Percentiles rank a stretch among this genome's conserved stretches.
Evolutionary conservation across 2,329 filamentous ascomycete genomes (phyloP).

Genomic region (Periconia sp.): DNA sequence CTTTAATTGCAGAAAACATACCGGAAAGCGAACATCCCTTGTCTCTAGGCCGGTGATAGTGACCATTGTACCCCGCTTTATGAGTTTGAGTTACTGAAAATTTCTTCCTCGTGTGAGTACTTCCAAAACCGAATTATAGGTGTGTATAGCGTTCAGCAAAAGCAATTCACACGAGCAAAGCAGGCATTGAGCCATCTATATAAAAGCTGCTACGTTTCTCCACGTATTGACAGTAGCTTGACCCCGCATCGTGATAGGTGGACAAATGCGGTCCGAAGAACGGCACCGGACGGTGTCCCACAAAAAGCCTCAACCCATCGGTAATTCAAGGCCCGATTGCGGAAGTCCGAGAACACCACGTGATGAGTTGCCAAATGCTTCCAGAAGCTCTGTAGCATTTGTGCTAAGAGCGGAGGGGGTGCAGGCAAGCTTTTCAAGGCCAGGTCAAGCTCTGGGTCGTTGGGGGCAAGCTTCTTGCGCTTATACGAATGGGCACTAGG

Average conservation of each 20-base stretch:
- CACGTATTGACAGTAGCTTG: too few species aligned
- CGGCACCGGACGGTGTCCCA: not conserved
- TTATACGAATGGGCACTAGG: too few species aligned
- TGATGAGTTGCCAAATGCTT: too few species aligned
- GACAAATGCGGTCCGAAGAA: slow-evolving; percentile 20
- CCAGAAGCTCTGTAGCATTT: too few species aligned
- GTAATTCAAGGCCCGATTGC: slow-evolving; percentile 6
- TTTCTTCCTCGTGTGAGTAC: not conserved
- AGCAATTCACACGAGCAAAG: too few species aligned
- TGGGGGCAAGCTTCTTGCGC: too few species aligned
- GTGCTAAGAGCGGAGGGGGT: not conserved
- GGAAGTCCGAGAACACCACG: too few species aligned
- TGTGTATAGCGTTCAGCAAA: too few species aligned
- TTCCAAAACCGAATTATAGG: too few species aligned
- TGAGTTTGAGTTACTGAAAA: not conserved
- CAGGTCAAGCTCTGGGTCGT: too few species aligned
- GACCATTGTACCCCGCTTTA: slow-evolving; percentile 44
- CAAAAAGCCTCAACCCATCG: slow-evolving; percentile 1
- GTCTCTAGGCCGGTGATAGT: slow-evolving; percentile 55
- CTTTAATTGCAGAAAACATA: slow-evolving; percentile 34
- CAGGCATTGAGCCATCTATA: too few species aligned
- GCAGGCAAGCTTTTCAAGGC: not conserved
- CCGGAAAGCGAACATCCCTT: slow-evolving; percentile 57
- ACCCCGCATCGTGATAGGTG: slow-evolving; percentile 23
- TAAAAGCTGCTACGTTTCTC: too few species aligned